phyloP scores from a whole-genome alignment of 768 basidiomycete genomes.

The Lactarius hengduanensis region DNA sequence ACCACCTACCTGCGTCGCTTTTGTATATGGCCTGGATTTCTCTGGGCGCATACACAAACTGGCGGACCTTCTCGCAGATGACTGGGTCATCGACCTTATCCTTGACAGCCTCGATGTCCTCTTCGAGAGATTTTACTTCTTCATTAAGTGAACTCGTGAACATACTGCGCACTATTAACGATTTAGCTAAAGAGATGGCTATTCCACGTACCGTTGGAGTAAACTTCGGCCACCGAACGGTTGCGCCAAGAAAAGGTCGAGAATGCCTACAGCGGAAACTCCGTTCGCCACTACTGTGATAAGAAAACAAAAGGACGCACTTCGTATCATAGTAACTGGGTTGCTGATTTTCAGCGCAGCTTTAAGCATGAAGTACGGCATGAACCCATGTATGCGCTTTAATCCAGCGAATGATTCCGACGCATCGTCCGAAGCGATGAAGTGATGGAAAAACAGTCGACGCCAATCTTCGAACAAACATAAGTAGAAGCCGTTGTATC shows the following conservation, averaged over 20 bases:
- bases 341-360: conserved; percentile 90
- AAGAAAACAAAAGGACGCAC: conserved; percentile 39
- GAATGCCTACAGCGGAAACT: conserved; percentile 44
- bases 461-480: conserved; percentile 60
- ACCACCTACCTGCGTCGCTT: conserved; percentile 68
- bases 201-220: conserved; percentile 66
- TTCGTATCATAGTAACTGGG: conserved; percentile 94
- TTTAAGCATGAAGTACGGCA: conserved; percentile 98
- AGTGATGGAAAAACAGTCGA: conserved; percentile 97
- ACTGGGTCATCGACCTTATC: conserved; percentile 87
- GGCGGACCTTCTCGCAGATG: conserved; percentile 83
- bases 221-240: conserved; percentile 94
- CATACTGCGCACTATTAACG: conserved; percentile 56
- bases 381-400: conserved; percentile 91
- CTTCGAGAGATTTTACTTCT: conserved; percentile 80
- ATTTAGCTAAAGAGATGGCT: not conserved
- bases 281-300: conserved; percentile 3
- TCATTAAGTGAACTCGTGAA: conserved; percentile 91
- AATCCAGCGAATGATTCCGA: conserved; percentile 85
- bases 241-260: conserved; percentile 95
- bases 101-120: conserved; percentile 84
- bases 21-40: conserved; percentile 86
- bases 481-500: not conserved
- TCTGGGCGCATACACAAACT: conserved; percentile 81
- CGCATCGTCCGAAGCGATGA: conserved; percentile 88